Evolutionary conservation across 2,329 filamentous ascomycete genomes (phyloP), one percentile per base, ranked within the genome.

Genomic region (Fusarium pseudocircinatum): DNA sequence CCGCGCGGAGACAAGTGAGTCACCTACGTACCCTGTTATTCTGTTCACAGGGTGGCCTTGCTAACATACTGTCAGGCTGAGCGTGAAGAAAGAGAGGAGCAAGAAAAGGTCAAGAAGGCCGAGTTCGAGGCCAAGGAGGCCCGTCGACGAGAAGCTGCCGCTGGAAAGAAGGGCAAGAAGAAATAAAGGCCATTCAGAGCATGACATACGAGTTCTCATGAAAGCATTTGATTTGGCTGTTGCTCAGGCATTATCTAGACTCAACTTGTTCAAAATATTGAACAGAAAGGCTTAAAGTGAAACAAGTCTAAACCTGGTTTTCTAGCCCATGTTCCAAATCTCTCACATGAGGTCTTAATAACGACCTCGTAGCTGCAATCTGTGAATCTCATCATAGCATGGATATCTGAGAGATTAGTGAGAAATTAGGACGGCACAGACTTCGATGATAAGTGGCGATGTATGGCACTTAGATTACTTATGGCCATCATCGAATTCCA

Each of bases 1-100:
- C 94, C 60, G 93, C 91, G 36, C 87, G 94, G 78, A 95, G 96
- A 87, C 90, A 94, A 85, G 96, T 90, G 89, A 73, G 77, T 63
- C 22, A 14, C 39, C 16, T 16, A 22, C 15, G 14, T 34, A 14
- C 13, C 20, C 20, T n/a, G 16, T 18, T 10, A 22, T 37, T 26
- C n/a, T 18, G 20, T 28, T 30, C 28, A 20, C 16, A 34, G 28
- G 24, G 18, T 34, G 16, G 13, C 10, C 22, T 24, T 72, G 60
- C 79, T 81, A 50, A 83, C 58, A 9, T 36, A 58, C 26, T 53
- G 30, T 10, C 52, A 89, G 88, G 89, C 88, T 14, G 89, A 90
- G 80, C 87, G 86, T 72, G 88, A 90, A 77, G 88, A 89, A 79
- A 84, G 78, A 52, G 88, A 90, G 5, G 87, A 84, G 20, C 82